Evolutionary conservation across 225 moss, liverwort and hornwort species (phyloP).

Genomic region (Marchantia paleacea): DNA sequence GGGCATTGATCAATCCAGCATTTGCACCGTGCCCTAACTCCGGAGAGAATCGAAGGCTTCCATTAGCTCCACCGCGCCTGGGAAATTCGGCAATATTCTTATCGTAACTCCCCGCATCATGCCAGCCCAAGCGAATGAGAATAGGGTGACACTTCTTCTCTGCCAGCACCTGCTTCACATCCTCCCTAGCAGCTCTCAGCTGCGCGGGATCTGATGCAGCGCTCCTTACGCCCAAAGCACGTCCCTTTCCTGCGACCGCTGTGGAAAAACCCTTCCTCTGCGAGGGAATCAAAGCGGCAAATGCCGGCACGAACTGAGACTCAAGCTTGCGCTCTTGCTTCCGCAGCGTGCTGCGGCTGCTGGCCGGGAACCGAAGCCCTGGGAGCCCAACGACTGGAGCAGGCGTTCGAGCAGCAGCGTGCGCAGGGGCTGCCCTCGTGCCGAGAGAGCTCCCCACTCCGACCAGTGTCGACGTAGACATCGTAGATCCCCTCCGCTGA

Average conservation of each 20-base stretch:
- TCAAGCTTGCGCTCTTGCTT: constrained; percentile 23
- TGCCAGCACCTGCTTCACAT: constrained; percentile 52
- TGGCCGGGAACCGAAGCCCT: constrained; percentile 8
- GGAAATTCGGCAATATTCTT: constrained; percentile 67
- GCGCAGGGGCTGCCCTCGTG: not conserved
- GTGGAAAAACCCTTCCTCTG: not conserved
- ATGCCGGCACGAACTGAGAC: constrained; percentile 31
- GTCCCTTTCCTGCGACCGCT: constrained; percentile 17
- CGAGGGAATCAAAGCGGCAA: constrained; percentile 13
- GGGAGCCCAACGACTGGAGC: constrained; percentile 24
- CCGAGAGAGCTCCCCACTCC: constrained; percentile 19
- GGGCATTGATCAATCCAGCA: constrained; percentile 61
- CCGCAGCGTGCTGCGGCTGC: not conserved
- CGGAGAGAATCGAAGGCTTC: constrained; percentile 56
- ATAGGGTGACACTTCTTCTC: constrained; percentile 73
- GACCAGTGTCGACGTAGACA: constrained; percentile 29
- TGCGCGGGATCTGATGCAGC: constrained; percentile 64
- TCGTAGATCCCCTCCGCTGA: not conserved
- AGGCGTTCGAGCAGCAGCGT: not conserved
- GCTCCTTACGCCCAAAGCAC: constrained; percentile 22
- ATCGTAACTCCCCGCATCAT: constrained; percentile 76
- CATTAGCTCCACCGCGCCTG: constrained; percentile 74
- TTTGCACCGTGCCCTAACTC: constrained; percentile 77
- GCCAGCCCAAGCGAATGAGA: constrained; percentile 88
- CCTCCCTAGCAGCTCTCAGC: constrained; percentile 65